Conservation (phyloP, 148 eudicot genomes). For the Salicornia ramosissima region DNA sequence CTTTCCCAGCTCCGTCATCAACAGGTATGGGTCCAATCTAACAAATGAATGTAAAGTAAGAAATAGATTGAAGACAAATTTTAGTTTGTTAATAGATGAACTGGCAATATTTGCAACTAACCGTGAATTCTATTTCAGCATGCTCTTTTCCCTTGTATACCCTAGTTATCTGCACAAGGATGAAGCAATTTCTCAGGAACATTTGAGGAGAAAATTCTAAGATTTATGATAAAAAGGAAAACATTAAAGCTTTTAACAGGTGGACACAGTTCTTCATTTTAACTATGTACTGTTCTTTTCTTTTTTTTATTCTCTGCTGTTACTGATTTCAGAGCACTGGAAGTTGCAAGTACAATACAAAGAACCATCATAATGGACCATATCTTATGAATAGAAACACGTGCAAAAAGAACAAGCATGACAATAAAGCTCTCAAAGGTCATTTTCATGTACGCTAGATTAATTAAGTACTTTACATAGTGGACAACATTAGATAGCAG, state of each 20-base stretch:
- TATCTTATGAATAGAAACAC: neutral
- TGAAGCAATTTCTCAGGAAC: constrained; percentile 1
- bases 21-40: constrained; percentile 77
- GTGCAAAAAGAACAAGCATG: neutral
- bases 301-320: neutral
- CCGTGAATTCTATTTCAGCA: constrained; percentile 69
- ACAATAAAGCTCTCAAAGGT: neutral
- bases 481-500: neutral
- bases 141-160: constrained; percentile 71
- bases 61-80: constrained; percentile 5
- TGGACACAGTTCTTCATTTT: neutral
- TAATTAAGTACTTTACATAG: neutral
- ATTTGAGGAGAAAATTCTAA: neutral
- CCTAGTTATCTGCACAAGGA: constrained; percentile 56
- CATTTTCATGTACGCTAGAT: neutral
- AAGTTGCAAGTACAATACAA: neutral
- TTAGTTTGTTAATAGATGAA: constrained; percentile 7
- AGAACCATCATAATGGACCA: neutral
- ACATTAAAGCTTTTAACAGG: neutral
- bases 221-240: neutral
- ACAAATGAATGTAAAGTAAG: constrained; percentile 19
- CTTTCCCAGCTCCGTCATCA: constrained; percentile 68
- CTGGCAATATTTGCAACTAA: constrained; percentile 29
- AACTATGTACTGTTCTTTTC: neutral
- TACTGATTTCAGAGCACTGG: neutral